Percentiles rank a stretch among this genome's conserved stretches.
phyloP scores from a whole-genome alignment of 2,329 filamentous ascomycete genomes.

The Colletotrichum echinochloae region DNA sequence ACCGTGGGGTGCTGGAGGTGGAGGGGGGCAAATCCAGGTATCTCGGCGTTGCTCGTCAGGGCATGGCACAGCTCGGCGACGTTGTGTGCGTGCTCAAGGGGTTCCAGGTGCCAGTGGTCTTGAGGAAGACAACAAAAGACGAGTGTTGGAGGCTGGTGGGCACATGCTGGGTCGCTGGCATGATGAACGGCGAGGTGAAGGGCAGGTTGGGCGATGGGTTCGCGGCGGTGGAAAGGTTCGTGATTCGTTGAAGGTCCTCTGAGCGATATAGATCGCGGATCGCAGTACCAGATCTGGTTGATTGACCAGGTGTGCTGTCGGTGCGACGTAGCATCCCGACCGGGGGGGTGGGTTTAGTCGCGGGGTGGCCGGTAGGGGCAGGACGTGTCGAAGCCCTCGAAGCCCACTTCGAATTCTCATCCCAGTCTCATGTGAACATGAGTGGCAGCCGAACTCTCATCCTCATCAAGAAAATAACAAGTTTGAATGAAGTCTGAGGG shows the following conservation, averaged over 20 bases:
- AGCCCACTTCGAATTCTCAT: neutral
- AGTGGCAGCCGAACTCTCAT: neutral
- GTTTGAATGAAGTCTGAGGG: no score
- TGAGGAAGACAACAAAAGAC: neutral
- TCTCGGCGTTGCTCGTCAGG: neutral
- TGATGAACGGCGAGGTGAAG: neutral
- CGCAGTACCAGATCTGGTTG: neutral
- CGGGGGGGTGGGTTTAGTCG: neutral
- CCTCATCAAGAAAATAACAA: neutral
- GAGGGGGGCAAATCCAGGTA: neutral
- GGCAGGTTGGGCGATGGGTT: neutral
- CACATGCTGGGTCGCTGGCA: neutral
- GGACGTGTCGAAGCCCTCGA: neutral
- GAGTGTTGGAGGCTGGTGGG: neutral
- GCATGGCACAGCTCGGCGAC: neutral
- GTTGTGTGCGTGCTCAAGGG: neutral
- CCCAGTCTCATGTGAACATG: neutral
- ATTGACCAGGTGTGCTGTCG: neutral
- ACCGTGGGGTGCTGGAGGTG: neutral
- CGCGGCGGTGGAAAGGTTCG: neutral
- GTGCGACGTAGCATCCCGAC: neutral
- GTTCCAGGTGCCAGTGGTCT: neutral
- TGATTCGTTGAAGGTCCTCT: neutral
- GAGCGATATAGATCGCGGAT: neutral
- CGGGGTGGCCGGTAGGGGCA: neutral